phyloP scores from a whole-genome alignment of 768 basidiomycete genomes.

The Mycena galopus region DNA sequence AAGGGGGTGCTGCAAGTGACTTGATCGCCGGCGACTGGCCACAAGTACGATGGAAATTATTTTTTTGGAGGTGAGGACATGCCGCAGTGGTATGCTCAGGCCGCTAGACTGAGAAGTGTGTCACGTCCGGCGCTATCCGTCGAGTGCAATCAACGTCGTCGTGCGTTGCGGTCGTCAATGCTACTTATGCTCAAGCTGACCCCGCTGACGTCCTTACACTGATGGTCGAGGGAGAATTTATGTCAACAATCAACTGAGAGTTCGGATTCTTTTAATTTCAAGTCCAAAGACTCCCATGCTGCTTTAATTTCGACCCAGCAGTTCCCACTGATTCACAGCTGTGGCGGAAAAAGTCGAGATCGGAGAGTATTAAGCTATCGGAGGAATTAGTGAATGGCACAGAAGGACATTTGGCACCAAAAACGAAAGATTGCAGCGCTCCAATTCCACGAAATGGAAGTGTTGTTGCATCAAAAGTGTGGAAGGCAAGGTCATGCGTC shows the following conservation, averaged over 20 bases:
- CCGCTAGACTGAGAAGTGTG: too few species aligned
- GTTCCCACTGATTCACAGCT: neutral
- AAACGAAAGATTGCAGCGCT: neutral
- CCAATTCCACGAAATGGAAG: neutral
- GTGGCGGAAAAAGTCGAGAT: neutral
- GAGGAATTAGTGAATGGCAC: neutral
- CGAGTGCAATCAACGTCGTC: neutral
- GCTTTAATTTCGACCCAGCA: neutral
- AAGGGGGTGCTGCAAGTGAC: too few species aligned
- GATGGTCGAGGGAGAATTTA: neutral
- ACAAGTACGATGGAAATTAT: too few species aligned
- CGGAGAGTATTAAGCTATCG: neutral
- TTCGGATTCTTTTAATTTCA: neutral
- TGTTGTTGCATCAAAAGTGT: neutral
- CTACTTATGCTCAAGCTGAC: neutral
- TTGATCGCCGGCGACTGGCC: too few species aligned
- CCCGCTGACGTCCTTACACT: neutral
- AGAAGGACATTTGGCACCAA: neutral
- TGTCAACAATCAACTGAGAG: neutral
- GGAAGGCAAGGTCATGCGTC: constrained; percentile 1
- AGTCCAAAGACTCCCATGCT: neutral
- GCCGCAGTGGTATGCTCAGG: too few species aligned
- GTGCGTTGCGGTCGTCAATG: neutral
- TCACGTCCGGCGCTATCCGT: neutral
- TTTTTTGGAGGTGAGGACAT: too few species aligned